Conservation (phyloP, 1,284 basidiomycete genomes). For the Irpex rosettiformis region DNA sequence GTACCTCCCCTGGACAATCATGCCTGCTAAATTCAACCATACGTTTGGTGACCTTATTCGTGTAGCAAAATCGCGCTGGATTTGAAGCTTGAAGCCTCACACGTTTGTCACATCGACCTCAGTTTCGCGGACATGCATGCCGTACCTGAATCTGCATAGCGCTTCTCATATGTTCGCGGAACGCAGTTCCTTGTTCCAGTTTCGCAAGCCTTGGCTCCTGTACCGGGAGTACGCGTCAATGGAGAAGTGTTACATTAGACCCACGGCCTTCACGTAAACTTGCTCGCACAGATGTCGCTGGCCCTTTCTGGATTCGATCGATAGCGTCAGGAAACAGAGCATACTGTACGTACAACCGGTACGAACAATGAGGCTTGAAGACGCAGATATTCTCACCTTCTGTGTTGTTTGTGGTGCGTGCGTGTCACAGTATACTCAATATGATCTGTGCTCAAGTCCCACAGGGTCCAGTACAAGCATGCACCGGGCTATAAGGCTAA, state of each 20-base stretch:
- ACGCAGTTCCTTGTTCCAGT: background rate
- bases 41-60: too few relatives aligned
- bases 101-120: background rate
- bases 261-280: slow-evolving; percentile 3
- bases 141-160: background rate
- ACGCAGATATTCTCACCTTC: background rate
- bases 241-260: background rate
- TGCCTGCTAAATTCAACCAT: too few relatives aligned
- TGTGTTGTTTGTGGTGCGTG: slow-evolving; percentile 1
- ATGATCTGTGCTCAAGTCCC: background rate
- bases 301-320: background rate
- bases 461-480: too few relatives aligned
- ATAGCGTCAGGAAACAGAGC: background rate
- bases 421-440: background rate
- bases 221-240: background rate
- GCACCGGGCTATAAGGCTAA: too few relatives aligned
- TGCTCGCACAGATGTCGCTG: background rate
- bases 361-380: background rate
- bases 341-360: background rate
- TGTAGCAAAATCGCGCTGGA: too few relatives aligned
- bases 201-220: background rate
- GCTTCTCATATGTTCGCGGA: background rate
- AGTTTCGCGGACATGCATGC: background rate
- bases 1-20: too few relatives aligned
- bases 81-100: background rate